Evolutionary conservation across 345 rosid species (phyloP), one percentile per base, ranked within the genome.

Genomic region (sweet orange (Citrus sinensis)): DNA sequence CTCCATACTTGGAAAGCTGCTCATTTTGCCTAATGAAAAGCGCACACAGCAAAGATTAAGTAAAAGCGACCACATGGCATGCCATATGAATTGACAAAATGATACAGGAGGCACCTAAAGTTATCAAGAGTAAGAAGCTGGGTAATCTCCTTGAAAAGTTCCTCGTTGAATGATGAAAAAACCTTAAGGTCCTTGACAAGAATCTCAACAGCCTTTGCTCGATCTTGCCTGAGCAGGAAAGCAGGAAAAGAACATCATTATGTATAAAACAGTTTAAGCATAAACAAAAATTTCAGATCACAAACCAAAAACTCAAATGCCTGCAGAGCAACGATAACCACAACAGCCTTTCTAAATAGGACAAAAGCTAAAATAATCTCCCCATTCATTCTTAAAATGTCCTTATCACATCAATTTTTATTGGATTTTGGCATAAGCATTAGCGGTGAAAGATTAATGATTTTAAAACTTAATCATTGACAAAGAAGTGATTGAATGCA

Each of bases 1-100:
- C 97, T 35, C 97, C 93, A 58, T 94, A 92, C 81, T 89, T 91
- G 1, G 98, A 92, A 68, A 94, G 94, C 87, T 92, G 94, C 80
- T 91, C 93, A 82, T 92, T 90, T 84, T 91, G 88, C 88, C 98
- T 94, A 86, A 80, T 56, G 25, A 73, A 40, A 11, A 69, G 74
- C 11, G 35, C 64, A 77, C 19, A 67, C 27, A 51, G 69, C 20
- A 72, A 40, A 75, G 22, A 25, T 68, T 76, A 75, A 46, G 46
- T 30, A 77, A 79, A 76, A 69, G 34, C 8, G 27, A 61, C 54
- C 37, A 16, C 46, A 78, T 37, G 20, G 64, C 34, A 9, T 24
- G 67, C 51, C 62, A 71, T 78, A 40, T 58, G 22, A 67, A 75
- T 9, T 9, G 60, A 39, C 54, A 40, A 80, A 69, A 78, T 67